Percentiles rank a stretch among this genome's conserved stretches.
Conservation (phyloP, 148 eudicot species). For the Silene uniflora region DNA sequence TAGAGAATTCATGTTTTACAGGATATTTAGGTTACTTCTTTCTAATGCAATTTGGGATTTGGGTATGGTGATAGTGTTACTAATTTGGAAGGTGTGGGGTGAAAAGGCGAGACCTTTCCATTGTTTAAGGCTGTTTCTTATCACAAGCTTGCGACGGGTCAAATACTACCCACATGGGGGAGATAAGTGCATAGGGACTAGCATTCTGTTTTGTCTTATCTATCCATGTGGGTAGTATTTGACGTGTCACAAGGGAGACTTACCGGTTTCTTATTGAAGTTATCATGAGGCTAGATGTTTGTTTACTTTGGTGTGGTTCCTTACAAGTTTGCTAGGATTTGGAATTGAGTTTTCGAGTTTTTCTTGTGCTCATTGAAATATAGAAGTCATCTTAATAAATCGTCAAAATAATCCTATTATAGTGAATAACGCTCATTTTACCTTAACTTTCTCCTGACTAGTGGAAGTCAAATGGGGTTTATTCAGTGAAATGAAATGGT, state of each 20-base stretch:
- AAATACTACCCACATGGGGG: too few relatives aligned
- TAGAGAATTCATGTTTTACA: too few relatives aligned
- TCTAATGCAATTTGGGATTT: background rate
- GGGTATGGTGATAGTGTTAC: background rate
- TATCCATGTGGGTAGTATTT: too few relatives aligned
- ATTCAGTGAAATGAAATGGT: background rate
- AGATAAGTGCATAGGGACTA: too few relatives aligned
- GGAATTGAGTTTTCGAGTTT: background rate
- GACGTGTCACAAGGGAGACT: too few relatives aligned
- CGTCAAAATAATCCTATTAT: background rate
- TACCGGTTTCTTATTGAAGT: too few relatives aligned
- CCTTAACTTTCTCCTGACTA: background rate
- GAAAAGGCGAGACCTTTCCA: background rate
- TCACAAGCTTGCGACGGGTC: too few relatives aligned
- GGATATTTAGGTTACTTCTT: background rate
- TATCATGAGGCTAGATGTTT: background rate
- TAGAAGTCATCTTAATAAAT: background rate
- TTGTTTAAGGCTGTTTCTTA: background rate
- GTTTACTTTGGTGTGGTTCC: background rate
- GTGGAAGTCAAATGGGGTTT: background rate
- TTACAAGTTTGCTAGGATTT: background rate
- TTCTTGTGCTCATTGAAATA: background rate
- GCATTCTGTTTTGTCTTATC: too few relatives aligned
- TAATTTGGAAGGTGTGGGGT: background rate
- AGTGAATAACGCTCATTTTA: background rate